These are phyloP conservation scores for Kluyveromyces siamensis DNA, from an alignment of 805 yeast species.

Conservation along the genomic window DNA sequence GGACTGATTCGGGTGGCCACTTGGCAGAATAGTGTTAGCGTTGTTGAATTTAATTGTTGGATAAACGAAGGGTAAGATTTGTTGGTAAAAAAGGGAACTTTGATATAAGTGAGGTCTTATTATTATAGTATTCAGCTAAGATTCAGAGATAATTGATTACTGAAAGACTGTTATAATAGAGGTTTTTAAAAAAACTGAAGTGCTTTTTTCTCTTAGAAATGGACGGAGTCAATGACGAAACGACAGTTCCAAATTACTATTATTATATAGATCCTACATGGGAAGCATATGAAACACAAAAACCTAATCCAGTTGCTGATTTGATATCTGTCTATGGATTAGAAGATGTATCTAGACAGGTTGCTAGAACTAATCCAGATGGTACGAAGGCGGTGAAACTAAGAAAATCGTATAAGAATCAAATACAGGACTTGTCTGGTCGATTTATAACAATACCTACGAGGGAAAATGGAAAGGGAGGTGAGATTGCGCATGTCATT, in stretches of 20 bases:
- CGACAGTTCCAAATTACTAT: slow-evolving; percentile 25
- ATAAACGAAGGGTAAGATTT: too few relatives aligned
- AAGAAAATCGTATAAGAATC: slow-evolving; percentile 91
- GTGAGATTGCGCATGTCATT: slow-evolving; percentile 26
- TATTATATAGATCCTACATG: slow-evolving; percentile 33
- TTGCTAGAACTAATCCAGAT: slow-evolving; percentile 79
- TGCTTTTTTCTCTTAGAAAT: neutral
- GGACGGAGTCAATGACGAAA: slow-evolving; percentile 12
- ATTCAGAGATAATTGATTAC: neutral
- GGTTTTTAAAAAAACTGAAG: neutral
- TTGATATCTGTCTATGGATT: slow-evolving; percentile 62
- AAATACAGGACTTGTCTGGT: slow-evolving; percentile 78
- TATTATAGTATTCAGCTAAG: neutral
- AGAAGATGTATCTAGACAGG: slow-evolving; percentile 58
- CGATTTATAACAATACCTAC: slow-evolving; percentile 55
- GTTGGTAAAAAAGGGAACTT: neutral
- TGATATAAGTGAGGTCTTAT: neutral
- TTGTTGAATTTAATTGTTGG: too few relatives aligned
- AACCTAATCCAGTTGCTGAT: slow-evolving; percentile 68
- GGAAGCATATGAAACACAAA: slow-evolving; percentile 29
- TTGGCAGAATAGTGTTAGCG: neutral
- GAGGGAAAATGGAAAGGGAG: slow-evolving; percentile 30
- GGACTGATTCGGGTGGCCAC: neutral
- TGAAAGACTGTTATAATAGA: neutral
- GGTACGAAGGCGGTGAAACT: slow-evolving; percentile 89